A percentile compares a stretch with the other conserved stretches of the same genome.
Conservation (phyloP, 2,329 filamentous ascomycete species). For the Huntiella omanensis region DNA sequence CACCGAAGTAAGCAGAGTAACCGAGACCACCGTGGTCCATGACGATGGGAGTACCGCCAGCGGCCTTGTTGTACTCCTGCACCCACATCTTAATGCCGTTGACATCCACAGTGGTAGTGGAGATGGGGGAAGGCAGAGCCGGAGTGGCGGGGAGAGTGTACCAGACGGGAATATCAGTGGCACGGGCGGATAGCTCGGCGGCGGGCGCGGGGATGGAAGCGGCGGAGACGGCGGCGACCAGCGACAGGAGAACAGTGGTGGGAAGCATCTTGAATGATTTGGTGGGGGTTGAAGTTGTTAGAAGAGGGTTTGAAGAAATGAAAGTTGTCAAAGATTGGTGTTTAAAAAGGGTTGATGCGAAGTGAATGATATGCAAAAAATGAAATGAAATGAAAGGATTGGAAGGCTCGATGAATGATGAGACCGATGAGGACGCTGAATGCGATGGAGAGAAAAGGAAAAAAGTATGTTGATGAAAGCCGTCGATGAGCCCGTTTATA, state of each 20-base stretch:
- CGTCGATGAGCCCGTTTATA: neutral
- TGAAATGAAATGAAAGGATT: neutral
- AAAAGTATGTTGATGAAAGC: neutral
- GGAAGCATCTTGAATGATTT: slow-evolving; percentile 1
- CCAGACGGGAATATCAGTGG: slow-evolving; percentile 16
- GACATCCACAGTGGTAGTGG: slow-evolving; percentile 15
- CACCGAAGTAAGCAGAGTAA: slow-evolving; percentile 23
- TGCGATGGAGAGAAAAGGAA: neutral
- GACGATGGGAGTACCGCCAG: slow-evolving; percentile 19
- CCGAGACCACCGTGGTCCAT: slow-evolving; percentile 24
- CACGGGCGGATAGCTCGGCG: slow-evolving; percentile 14
- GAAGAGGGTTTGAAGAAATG: neutral
- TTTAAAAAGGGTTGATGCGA: neutral
- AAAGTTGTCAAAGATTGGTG: neutral
- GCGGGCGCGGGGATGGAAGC: slow-evolving; percentile 6
- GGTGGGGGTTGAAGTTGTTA: too few relatives aligned
- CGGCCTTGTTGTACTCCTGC: slow-evolving; percentile 22
- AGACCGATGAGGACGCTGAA: neutral
- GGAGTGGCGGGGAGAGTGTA: slow-evolving; percentile 21
- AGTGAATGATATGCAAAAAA: neutral
- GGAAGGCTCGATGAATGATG: neutral
- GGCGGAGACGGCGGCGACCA: neutral
- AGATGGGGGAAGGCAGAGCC: slow-evolving; percentile 19
- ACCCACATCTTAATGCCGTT: slow-evolving; percentile 23
- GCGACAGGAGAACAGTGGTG: slow-evolving; percentile 3